These are phyloP conservation scores for Boletus rubescentipes DNA, from an alignment of 768 basidiomycete genomes.

Conservation along the genomic window DNA sequence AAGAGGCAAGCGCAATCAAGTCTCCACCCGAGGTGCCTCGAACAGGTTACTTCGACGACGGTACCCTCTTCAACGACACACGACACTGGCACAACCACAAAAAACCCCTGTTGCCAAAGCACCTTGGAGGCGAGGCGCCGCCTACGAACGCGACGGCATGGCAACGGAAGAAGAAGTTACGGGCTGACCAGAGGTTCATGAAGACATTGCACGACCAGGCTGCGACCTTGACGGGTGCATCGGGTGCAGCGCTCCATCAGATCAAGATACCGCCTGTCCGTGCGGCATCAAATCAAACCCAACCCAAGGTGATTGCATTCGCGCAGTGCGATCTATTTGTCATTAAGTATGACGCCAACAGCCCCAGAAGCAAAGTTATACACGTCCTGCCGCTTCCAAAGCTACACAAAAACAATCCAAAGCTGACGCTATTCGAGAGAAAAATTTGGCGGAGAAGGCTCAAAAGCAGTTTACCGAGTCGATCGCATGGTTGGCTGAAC, in stretches of 20 bases:
- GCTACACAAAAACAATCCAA: conserved; percentile 30
- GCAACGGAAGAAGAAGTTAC: conserved; percentile 38
- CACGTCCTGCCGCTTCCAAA: conserved; percentile 26
- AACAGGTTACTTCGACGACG: conserved; percentile 38
- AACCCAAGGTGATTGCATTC: conserved; percentile 12
- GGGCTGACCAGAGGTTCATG: conserved; percentile 58
- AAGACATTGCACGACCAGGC: conserved; percentile 55
- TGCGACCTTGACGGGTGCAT: conserved; percentile 62
- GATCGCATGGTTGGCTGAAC: conserved; percentile 52
- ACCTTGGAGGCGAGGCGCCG: conserved; percentile 48
- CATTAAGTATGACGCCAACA: not conserved
- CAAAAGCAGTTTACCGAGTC: conserved; percentile 40
- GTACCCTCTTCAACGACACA: conserved; percentile 45
- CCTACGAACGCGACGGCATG: conserved; percentile 32
- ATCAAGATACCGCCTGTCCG: conserved; percentile 51
- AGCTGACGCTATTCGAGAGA: conserved; percentile 41
- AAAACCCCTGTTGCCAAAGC: conserved; percentile 49
- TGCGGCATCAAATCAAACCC: conserved; percentile 6
- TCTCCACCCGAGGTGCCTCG: not conserved
- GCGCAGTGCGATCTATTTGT: not conserved
- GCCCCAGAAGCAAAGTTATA: conserved; percentile 16
- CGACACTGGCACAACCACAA: conserved; percentile 60
- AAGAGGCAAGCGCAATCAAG: not conserved
- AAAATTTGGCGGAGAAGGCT: conserved; percentile 47
- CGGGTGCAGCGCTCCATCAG: conserved; percentile 50